These are phyloP conservation scores for Cladosporium sp. DNA, from an alignment of 2,329 filamentous ascomycete genomes.

Conservation along the genomic window DNA sequence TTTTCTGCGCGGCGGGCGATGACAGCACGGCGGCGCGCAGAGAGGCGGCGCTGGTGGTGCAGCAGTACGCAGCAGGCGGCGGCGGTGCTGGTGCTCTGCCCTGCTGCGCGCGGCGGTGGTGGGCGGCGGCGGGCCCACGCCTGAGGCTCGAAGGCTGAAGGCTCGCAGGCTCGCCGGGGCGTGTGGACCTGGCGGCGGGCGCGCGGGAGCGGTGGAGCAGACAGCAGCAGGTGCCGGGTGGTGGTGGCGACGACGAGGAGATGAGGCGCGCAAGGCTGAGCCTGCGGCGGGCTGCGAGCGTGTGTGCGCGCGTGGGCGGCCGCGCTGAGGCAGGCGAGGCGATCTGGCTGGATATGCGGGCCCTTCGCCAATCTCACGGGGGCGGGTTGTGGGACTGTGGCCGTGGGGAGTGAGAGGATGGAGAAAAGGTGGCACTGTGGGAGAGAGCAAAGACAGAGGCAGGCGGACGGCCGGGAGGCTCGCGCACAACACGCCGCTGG, in stretches of 20 bases:
- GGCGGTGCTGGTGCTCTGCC: background rate
- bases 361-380: conserved; percentile 9
- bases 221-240: conserved; percentile 11
- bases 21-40: background rate
- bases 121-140: conserved; percentile 1
- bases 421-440: conserved; percentile 10
- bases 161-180: background rate
- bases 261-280: conserved; percentile 5
- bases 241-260: background rate
- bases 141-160: background rate
- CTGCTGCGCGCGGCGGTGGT: background rate
- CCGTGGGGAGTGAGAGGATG: conserved; percentile 8
- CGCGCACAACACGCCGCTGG: conserved; percentile 1
- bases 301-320: background rate
- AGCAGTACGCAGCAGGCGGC: background rate
- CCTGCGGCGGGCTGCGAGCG: background rate
- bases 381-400: conserved; percentile 8
- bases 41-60: background rate
- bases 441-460: conserved; percentile 5
- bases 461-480: no score
- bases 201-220: conserved; percentile 9
- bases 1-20: background rate
- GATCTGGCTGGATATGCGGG: conserved; percentile 7
- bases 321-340: background rate
- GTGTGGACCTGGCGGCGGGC: conserved; percentile 10